A percentile compares a stretch with the other conserved stretches of the same genome.
Evolutionary conservation across 306 rosid genomes (phyloP).

Genomic region (Begonia peltatifolia): DNA sequence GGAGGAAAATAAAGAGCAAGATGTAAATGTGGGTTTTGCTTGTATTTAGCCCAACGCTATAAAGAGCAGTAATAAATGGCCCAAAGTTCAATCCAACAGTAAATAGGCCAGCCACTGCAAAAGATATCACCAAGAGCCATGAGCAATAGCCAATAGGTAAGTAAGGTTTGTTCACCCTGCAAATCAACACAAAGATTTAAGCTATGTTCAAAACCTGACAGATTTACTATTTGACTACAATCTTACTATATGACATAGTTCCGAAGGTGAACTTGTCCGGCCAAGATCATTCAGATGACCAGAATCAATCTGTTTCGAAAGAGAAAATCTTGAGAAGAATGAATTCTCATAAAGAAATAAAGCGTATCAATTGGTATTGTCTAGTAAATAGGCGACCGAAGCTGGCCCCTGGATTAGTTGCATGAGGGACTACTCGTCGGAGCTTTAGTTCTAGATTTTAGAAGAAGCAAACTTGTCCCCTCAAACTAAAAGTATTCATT

Average conservation of each 20-base stretch:
- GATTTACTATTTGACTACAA: too few species aligned
- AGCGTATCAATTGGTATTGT: conserved; percentile 57
- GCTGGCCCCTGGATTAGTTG: conserved; percentile 80
- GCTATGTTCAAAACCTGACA: neutral
- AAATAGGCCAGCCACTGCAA: conserved; percentile 63
- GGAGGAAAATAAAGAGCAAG: too few species aligned
- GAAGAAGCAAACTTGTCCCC: conserved; percentile 73
- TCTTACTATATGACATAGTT: too few species aligned
- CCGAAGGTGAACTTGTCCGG: conserved; percentile 45
- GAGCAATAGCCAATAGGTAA: conserved; percentile 76
- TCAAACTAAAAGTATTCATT: conserved; percentile 15
- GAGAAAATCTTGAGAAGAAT: conserved; percentile 51
- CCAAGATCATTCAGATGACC: conserved; percentile 21
- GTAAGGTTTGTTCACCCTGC: conserved; percentile 97
- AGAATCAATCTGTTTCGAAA: conserved; percentile 36
- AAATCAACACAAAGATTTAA: conserved; percentile 17
- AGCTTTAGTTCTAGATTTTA: conserved; percentile 48
- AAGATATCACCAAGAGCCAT: conserved; percentile 76
- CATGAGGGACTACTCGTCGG: conserved; percentile 78
- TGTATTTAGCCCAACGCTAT: conserved; percentile 28
- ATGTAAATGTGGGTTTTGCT: too few species aligned
- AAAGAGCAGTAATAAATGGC: conserved; percentile 73
- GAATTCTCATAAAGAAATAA: conserved; percentile 54
- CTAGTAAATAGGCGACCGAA: conserved; percentile 66
- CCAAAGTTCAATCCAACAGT: conserved; percentile 78